Evolutionary conservation across 345 rosid species (phyloP), one percentile per base, ranked within the genome.

Genomic region (Bretschneidera sinensis): DNA sequence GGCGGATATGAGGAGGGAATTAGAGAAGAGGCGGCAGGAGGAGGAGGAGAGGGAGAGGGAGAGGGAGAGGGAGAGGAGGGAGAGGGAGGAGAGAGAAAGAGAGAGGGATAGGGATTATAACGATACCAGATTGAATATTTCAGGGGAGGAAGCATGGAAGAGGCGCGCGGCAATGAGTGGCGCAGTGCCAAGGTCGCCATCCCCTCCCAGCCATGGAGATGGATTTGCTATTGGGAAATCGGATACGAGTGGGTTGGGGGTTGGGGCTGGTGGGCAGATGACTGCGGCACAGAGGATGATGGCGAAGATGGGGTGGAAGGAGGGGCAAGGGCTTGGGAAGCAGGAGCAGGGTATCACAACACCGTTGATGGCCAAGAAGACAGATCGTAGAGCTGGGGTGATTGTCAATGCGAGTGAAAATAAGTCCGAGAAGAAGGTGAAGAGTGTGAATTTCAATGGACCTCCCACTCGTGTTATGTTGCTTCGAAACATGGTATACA

Each of bases 241-340:
- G 22, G 99, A 90, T 74, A 90, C 91, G 14, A 78, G 71, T 33
- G 99, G 99, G 2, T 71, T 94, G 64, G 99, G 99, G 23, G 80
- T 94, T 35, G 99, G 99, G 24, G 95, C 95, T 0, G 99, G 99
- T 18, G 99, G 99, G 35, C 96, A 94, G 64, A 94, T 94, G 99
- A 94, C 99, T n/a, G 97, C 99, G 0, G 97, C 99, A 0, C 97
- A 94, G 79, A 85, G 91, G 79, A 94, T 94, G 99, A 94, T 94
- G 99, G 99, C 95, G 0, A 94, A 90, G 75, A 94, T 94, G 99
- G 99, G 99, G 0, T 94, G 99, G 99, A 94, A 91, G 74, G 86
- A 91, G 19, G 99, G 99, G 43, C 99, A 94, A 72, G 99, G 99
- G 48, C 89, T 94, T 21, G 99, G 99, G 60, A 94, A 82, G 58